A percentile compares a stretch with the other conserved stretches of the same genome.
These are phyloP conservation scores for Pseudocercospora vitis DNA, from an alignment of 2,329 filamentous ascomycete species.

Conservation along the genomic window DNA sequence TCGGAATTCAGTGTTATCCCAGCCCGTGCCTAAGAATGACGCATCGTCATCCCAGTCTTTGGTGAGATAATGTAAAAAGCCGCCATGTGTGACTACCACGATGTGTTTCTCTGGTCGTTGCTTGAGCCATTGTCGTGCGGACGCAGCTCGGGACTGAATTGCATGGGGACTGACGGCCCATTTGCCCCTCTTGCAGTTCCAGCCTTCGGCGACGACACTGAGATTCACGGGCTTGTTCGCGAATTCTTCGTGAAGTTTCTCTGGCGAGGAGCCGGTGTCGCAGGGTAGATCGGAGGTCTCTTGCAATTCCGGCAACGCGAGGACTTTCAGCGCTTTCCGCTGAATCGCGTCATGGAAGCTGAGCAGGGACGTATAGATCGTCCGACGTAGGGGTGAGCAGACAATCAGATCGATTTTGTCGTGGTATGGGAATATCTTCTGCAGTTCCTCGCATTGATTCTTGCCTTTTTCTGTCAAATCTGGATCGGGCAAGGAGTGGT, in stretches of 20 bases:
- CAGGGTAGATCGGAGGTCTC: conserved; percentile 74
- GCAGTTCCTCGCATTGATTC: conserved; percentile 68
- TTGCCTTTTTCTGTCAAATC: conserved; percentile 73
- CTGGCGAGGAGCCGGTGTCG: conserved; percentile 66
- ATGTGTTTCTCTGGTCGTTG: conserved; percentile 62
- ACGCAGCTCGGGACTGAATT: conserved; percentile 61
- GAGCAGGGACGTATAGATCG: conserved; percentile 72
- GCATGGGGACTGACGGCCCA: conserved; percentile 52
- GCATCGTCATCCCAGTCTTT: conserved; percentile 70
- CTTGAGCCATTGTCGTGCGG: conserved; percentile 60
- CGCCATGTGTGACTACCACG: conserved; percentile 74
- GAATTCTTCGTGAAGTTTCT: conserved; percentile 62
- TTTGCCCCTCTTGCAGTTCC: conserved; percentile 66
- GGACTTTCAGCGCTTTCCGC: conserved; percentile 51
- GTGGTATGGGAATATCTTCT: conserved; percentile 64
- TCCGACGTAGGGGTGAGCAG: conserved; percentile 77
- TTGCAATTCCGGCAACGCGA: conserved; percentile 73
- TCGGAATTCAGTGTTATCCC: conserved; percentile 68
- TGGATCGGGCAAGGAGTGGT: conserved; percentile 75
- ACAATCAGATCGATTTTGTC: conserved; percentile 67
- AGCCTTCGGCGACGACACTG: conserved; percentile 57
- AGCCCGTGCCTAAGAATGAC: conserved; percentile 61
- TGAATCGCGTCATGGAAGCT: conserved; percentile 62
- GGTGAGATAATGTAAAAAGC: conserved; percentile 80
- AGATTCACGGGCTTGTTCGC: conserved; percentile 63